Base-by-base conservation (phyloP, 805 yeast genomes). In the Candida saitoana region DNA sequence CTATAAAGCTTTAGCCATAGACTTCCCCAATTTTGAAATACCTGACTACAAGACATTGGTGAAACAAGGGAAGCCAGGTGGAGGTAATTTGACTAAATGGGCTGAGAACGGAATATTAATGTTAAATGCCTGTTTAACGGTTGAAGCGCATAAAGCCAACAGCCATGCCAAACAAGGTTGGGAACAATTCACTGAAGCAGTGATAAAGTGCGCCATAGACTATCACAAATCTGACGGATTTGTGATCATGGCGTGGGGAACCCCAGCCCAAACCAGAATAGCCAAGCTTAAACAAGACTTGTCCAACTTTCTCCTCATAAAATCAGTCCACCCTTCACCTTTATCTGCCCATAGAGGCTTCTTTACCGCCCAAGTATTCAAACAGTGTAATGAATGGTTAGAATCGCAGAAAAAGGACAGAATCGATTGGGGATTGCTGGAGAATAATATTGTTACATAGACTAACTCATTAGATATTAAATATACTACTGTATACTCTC, bases 241-340 rank as follows among this genome's bases (percentile, higher is more conserved):
- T 18, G 86, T 82, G 2, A 73, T 89, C 15, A 65, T 89, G 71
- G 87, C 93, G 0, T 85, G 93, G 93, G 93, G 93, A 1, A 59
- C 72, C 11, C 87, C 89, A 5, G 93, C 93, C 0, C 81, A 75
- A 22, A 79, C 77, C 43, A 62, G 87, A 17, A 71, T 84, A 1
- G 73, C 70, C 18, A 65, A 63, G 39, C 60, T 65, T 40, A 39
- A 48, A 3, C 46, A 63, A 48, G 52, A 54, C 42, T 19, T 60
- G 60, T 36, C 38, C 38, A 22, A 67, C 30, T 73, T 80, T 43
- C 52, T 74, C 33, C 77, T 87, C 0, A 63, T 93, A 19, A 76
- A 74, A 47, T 73, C 88, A 0, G 97, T 89, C 0, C 99, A 93
- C 62, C 99, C 99, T 1, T 85, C 95, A 19, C 99, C 99, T 1